Evolutionary conservation across 352 stramenopile genomes (phyloP).

Genomic region (Phytopythium chamaehyphon): DNA sequence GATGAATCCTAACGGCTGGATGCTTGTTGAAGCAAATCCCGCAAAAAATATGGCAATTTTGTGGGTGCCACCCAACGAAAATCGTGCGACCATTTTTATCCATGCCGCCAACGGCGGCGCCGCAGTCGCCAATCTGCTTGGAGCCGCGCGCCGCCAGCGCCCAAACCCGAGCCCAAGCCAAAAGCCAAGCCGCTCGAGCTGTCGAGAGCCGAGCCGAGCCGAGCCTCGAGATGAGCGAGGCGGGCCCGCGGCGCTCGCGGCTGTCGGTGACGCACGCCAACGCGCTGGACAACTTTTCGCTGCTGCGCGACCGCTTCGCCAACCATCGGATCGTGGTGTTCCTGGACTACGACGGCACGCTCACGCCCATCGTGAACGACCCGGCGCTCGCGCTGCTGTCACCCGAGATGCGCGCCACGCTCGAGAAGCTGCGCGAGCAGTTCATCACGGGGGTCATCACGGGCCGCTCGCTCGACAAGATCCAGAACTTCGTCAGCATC

Average conservation of each 20-base stretch:
- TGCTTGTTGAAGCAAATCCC: not conserved
- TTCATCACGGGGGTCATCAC: constrained; percentile 88
- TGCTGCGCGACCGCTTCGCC: constrained; percentile 44
- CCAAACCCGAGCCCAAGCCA: too few relatives aligned
- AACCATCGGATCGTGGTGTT: constrained; percentile 77
- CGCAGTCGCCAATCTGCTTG: not conserved
- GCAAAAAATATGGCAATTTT: constrained; percentile 1
- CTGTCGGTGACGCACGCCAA: constrained; percentile 75
- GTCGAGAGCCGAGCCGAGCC: too few relatives aligned
- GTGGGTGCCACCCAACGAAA: not conserved
- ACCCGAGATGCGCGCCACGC: constrained; percentile 55
- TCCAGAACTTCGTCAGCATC: constrained; percentile 86
- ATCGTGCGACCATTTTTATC: too few relatives aligned
- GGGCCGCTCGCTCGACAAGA: constrained; percentile 83
- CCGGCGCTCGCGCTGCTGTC: constrained; percentile 68
- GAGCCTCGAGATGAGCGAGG: constrained; percentile 6
- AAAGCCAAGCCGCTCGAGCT: too few relatives aligned
- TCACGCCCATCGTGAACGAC: constrained; percentile 89
- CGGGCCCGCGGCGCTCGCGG: constrained; percentile 17
- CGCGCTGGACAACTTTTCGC: constrained; percentile 64
- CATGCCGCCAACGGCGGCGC: constrained; percentile 3
- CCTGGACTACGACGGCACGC: constrained; percentile 88
- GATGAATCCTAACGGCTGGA: not conserved
- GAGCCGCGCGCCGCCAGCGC: too few relatives aligned
- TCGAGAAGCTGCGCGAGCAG: constrained; percentile 71